Base-by-base conservation (phyloP, 2,329 filamentous ascomycete genomes). In the Talaromyces piceae region DNA sequence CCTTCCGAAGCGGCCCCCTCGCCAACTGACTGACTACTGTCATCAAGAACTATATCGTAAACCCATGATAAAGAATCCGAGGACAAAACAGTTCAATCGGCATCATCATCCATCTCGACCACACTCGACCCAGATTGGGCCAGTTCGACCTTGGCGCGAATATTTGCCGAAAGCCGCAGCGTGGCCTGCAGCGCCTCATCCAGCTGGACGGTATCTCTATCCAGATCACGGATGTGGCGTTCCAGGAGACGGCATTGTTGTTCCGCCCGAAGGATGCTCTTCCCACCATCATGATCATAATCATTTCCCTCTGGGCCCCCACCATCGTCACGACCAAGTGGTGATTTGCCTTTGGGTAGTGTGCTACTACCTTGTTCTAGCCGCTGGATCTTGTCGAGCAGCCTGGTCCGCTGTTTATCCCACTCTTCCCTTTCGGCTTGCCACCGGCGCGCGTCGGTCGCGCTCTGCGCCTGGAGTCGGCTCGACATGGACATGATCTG, bases 401-500 rank as follows among this genome's bases (percentile, higher is more conserved):
- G 55, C 30, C 62, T 61, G 12, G 57, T 53, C 25, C 55, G 58
- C 45, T 65, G 58, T 16, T 45, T 48, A n/a, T 58, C 57, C 62
- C 63, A 65, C 23, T 54, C 51, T 27, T 66, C 61, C 49, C 66
- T 69, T 50, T 76, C 73, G 4, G 59, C 57, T 7, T 66, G 65
- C 63, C 73, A 72, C 28, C 63, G 64, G 51, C 68, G 70, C 51
- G 66, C 68, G 45, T 76, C 73, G 9, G 69, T 68, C 1, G 68
- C 67, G 37, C 67, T 62, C 55, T 73, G 69, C 1, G 63, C 65
- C 54, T 78, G 73, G 18, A 78, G 58, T 13, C 66, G 63, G 5
- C 67, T 69, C 23, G 73, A 72, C 71, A 77, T 74, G 31, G 76
- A 73, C 58, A 78, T 65, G 58, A 78, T 78, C 46, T 70, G 69